Base-by-base conservation (phyloP, 2,329 filamentous ascomycete species). In the Stagonosporopsis vannaccii region DNA sequence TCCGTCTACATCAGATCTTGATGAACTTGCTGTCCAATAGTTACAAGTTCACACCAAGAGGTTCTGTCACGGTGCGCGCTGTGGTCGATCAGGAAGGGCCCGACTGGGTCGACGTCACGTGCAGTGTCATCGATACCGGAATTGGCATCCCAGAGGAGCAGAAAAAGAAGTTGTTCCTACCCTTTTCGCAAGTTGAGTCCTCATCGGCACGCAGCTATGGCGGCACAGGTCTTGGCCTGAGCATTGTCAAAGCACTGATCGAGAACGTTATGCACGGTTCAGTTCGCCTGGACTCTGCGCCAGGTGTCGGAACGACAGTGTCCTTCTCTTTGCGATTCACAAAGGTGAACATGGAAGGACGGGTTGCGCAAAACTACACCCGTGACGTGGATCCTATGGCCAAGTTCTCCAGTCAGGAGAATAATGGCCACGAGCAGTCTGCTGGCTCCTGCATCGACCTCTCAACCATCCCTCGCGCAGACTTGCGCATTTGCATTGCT, bases 201-300 rank as follows among this genome's bases (percentile, higher is more conserved):
- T 95, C 91, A 65, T 96, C 92, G 2, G 92, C 92, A 50, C 84
- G 93, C 48, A 95, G 92, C 71, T 97, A 97, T 66, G 93, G 93
- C 36, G 93, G 93, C 39, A 97, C 92, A 64, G 93, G 93, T 22
- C 86, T 97, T 2, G 93, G 93, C 2, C 82, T 97, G 39, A 96
- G 91, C 70, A 97, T 97, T 62, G 97, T 93, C 84, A 97, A 97
- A 77, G 93, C 91, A 0, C 87, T 97, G 39, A 92, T 97, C 59
- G 91, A 97, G 77, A 91, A 90, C 19, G 93, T 96, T 77, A 93
- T 97, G 85, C 87, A 91, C 59, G 93, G 93, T 37, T 87, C 84
- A 58, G 96, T 97, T 58, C 87, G 88, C 77, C 84, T 97, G 1
- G 89, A 95, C 59, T 95, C 90, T 61, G 82, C 86, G 36, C 87